Base-by-base conservation (phyloP, 2,329 filamentous ascomycete genomes). In the Ceratocystis smalleyi region DNA sequence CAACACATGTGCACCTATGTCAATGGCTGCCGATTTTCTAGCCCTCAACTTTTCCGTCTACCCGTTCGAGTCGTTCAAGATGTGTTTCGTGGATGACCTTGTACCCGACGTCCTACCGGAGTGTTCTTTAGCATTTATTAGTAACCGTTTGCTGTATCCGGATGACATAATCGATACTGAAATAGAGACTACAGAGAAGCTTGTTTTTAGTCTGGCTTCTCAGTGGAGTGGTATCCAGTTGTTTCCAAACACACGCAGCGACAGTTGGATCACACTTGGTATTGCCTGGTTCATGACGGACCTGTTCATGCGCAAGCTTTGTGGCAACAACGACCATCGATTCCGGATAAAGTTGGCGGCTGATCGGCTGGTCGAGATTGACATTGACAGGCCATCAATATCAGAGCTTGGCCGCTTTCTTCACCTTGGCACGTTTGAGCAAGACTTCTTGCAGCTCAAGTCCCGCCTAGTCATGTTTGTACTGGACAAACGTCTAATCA, bases 201-300 rank as follows among this genome's bases (percentile, higher is more conserved):
- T 99, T 22, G 86, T 95, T 7, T 87, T 94, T 72, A 86, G 91
- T 0, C 78, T 97, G 59, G 89, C 94, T 10, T 89, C 85, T 66
- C 94, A 99, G 73, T 99, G 92, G 88, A 89, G 94, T 68, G 94
- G 94, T 17, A 87, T 99, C 68, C 91, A 91, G 71, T 88, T 99
- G 69, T 86, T 95, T 59, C 87, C 94, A 0, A 89, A 91, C 71
- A 84, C 87, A 49, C 83, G 85, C 19, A 80, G 81, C 62, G 94
- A 99, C 73, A 83, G 85, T 63, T 99, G 94, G 94, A 84, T 95
- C 22, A 86, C 92, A 12, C 82, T 94, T 63, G 95, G 92, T 15
- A 87, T 95, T 59, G 88, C 92, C 0, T 91, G 92, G 77, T 99
- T 90, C 77, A 95, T 99, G 81, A 91, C 92, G 1, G 92, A 96